Conservation (phyloP, 768 basidiomycete genomes). For the Suillus americanus region DNA sequence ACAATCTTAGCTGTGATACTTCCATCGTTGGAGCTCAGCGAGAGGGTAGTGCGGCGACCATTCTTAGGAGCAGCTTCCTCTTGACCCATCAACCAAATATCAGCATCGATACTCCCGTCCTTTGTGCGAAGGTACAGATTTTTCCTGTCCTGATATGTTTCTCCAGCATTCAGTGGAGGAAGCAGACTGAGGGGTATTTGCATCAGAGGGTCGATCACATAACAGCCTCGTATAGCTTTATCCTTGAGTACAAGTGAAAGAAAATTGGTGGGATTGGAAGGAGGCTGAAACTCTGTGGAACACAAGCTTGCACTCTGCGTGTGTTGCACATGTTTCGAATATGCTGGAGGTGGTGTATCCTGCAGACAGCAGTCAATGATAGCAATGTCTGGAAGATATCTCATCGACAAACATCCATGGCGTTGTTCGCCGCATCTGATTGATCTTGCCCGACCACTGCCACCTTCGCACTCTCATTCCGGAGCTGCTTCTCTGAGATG, state of each 20-base stretch:
- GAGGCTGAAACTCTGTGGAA: not conserved
- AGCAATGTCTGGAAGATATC: not conserved
- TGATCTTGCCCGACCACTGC: slow-evolving; percentile 1
- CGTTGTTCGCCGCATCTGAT: not conserved
- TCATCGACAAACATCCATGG: not conserved
- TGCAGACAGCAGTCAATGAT: not conserved
- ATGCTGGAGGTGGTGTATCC: slow-evolving; percentile 11
- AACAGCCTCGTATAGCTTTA: slow-evolving; percentile 13
- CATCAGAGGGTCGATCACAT: slow-evolving; percentile 17
- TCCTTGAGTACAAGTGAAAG: slow-evolving; percentile 9
- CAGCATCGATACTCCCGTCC: slow-evolving; percentile 15
- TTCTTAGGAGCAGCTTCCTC: not conserved
- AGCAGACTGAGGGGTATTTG: slow-evolving; percentile 15
- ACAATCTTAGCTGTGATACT: slow-evolving; percentile 12
- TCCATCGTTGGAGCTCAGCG: slow-evolving; percentile 12
- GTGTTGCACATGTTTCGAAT: not conserved
- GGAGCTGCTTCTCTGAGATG: slow-evolving; percentile 5
- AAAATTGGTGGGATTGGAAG: slow-evolving; percentile 14
- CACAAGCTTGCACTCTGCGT: not conserved
- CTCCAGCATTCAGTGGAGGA: slow-evolving; percentile 10
- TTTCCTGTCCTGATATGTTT: slow-evolving; percentile 9
- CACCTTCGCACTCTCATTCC: not conserved
- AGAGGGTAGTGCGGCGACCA: slow-evolving; percentile 9
- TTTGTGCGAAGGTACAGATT: slow-evolving; percentile 16
- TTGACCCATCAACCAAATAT: slow-evolving; percentile 28